phyloP scores from a whole-genome alignment of 2,329 filamentous ascomycete genomes.

The Bimuria novae-zelandiae region DNA sequence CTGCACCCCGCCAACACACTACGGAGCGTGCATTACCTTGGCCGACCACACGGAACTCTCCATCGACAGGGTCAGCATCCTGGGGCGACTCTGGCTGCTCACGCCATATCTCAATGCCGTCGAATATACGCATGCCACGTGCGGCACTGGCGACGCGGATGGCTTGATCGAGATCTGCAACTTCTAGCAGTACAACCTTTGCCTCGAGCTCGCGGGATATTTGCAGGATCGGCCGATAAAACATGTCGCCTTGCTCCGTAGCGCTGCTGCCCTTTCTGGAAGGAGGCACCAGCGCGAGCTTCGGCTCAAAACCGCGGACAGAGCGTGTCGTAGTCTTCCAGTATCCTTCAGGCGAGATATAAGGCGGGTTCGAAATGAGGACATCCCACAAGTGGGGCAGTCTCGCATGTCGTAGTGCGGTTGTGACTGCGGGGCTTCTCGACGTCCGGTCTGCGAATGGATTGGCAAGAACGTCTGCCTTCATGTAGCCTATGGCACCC shows the following conservation, averaged over 20 bases:
- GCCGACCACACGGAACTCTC: slow-evolving; percentile 41
- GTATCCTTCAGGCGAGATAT: slow-evolving; percentile 73
- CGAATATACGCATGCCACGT: slow-evolving; percentile 29
- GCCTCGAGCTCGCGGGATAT: slow-evolving; percentile 58
- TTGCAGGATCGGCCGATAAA: slow-evolving; percentile 69
- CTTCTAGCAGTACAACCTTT: slow-evolving; percentile 68
- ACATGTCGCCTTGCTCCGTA: slow-evolving; percentile 55
- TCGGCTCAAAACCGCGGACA: slow-evolving; percentile 82
- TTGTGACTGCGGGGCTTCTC: slow-evolving; percentile 18
- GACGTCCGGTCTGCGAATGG: slow-evolving; percentile 51
- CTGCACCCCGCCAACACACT: slow-evolving; percentile 46
- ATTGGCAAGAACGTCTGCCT: slow-evolving; percentile 53
- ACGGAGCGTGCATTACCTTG: slow-evolving; percentile 51
- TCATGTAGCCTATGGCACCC: slow-evolving; percentile 51
- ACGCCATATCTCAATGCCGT: slow-evolving; percentile 69
- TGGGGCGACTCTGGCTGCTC: slow-evolving; percentile 54
- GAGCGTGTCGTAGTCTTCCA: slow-evolving; percentile 68
- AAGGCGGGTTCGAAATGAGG: slow-evolving; percentile 87
- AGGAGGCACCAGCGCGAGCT: slow-evolving; percentile 69
- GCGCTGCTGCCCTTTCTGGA: slow-evolving; percentile 16
- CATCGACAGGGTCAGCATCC: background rate
- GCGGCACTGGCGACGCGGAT: slow-evolving; percentile 61
- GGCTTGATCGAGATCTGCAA: slow-evolving; percentile 72
- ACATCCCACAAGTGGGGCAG: slow-evolving; percentile 57
- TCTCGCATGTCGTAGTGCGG: slow-evolving; percentile 17